phyloP scores from a whole-genome alignment of 495 filamentous ascomycete genomes.

The Annulohypoxylon bovei region DNA sequence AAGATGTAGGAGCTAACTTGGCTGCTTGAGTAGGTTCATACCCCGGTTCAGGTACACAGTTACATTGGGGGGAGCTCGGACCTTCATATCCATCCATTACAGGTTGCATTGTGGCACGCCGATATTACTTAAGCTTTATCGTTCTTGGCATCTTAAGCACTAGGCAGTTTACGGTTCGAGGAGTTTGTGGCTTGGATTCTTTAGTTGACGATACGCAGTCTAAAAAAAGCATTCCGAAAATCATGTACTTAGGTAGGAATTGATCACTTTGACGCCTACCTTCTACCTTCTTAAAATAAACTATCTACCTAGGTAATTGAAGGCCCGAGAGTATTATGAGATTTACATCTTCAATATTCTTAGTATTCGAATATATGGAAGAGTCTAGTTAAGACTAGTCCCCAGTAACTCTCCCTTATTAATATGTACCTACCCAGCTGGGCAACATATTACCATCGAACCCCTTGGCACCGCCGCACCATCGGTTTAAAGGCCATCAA shows the following conservation, averaged over 20 bases:
- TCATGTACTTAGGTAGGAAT: not conserved
- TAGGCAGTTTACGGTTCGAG: too few relatives aligned
- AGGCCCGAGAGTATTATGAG: too few relatives aligned
- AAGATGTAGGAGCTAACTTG: too few relatives aligned
- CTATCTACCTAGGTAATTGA: too few relatives aligned
- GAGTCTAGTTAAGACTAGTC: not conserved
- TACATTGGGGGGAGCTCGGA: conserved; percentile 7
- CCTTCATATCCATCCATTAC: not conserved
- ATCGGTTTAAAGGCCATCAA: conserved; percentile 26
- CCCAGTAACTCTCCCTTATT: not conserved
- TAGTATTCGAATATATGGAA: conserved; percentile 1
- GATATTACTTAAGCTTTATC: conserved; percentile 2
- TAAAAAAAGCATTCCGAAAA: not conserved
- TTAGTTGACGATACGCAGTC: not conserved
- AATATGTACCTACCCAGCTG: not conserved
- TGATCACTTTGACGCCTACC: too few relatives aligned
- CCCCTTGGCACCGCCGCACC: conserved; percentile 41
- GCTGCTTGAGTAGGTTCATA: not conserved
- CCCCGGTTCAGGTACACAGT: not conserved
- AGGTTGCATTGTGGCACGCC: conserved; percentile 1
- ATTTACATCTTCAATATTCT: not conserved
- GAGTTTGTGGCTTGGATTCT: not conserved
- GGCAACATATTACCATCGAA: conserved; percentile 3
- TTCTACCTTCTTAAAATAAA: too few relatives aligned
- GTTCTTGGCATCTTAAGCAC: conserved; percentile 2